Evolutionary conservation across 208 protist genomes (phyloP), one percentile per base, ranked within the genome.

Genomic region (Trypanosoma conorhini): DNA sequence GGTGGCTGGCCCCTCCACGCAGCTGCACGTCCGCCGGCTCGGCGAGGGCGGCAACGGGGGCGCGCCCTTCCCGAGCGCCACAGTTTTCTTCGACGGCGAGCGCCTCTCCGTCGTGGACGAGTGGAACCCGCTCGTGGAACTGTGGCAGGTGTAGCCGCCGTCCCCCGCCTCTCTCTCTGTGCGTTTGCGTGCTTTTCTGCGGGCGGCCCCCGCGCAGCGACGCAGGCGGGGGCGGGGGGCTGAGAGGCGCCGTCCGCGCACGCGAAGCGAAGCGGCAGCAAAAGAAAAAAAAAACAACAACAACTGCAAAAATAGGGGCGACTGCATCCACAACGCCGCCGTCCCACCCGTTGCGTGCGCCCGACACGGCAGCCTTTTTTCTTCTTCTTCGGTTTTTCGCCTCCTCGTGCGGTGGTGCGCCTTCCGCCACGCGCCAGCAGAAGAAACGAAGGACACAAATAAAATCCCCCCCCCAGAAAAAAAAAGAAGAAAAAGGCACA

Each of bases 1-100:
- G 15, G 57, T 77, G 15, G 74, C 69, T 0, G 85, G 87, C 5
- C 81, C 85, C 9, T 85, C 84, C 59, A 87, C 86, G 30, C 85
- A 91, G 66, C 72, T 82, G 77, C 89, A 95, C 67, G 74, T 95
- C 54, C 73, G 89, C 21, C 76, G 75, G 31, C 69, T 84, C 15
- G 83, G 85, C n/a, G 81, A 77, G 21, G 70, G 72, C 28, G 82
- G 80, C 24, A 81, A 81, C 52, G 70, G 76, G 17, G 89, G 84
- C 17, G 82, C 76, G 10, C 89, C 89, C 28, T 92, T 83, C 66
- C 89, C 89, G 19, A 79, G 76, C 24, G 81, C 62, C 30, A 75
- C 82, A 21, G 51, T 93, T 13, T 50, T 78, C 1, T 95, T 95
- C 66, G 81, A 91, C 51, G 87, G 89, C 9, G 64, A 61, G 9